These are phyloP conservation scores for Cordia subcordata DNA, from an alignment of 257 asterid species.

Conservation along the genomic window DNA sequence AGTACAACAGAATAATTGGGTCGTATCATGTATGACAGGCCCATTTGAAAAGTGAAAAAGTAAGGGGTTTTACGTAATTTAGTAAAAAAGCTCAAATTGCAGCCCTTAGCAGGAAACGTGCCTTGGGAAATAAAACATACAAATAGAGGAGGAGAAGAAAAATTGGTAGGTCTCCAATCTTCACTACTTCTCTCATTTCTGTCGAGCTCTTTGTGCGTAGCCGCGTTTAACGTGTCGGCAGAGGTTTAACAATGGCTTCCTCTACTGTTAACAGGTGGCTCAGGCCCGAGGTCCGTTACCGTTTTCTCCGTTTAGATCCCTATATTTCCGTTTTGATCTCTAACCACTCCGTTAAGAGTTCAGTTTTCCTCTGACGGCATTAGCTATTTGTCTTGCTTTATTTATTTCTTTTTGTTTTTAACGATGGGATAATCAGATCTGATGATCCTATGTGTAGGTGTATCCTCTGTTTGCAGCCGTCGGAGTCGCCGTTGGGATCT, in stretches of 20 bases:
- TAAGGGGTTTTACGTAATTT: background rate
- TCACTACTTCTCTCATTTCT: constrained; percentile 12
- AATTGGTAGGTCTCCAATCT: background rate
- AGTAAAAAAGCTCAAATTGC: background rate
- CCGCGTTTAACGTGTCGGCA: constrained; percentile 13
- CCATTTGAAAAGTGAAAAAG: too few relatives aligned
- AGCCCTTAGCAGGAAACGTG: background rate
- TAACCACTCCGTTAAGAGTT: background rate
- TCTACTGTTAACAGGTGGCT: constrained; percentile 68
- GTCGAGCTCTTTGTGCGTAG: background rate
- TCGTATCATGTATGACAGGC: too few relatives aligned
- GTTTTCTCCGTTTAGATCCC: constrained; percentile 15
- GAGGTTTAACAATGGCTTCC: constrained; percentile 44
- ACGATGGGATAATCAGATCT: constrained; percentile 27
- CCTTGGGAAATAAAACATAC: background rate
- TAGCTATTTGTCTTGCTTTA: background rate
- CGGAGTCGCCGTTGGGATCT: constrained; percentile 84
- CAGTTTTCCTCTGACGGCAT: background rate
- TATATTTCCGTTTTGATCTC: background rate
- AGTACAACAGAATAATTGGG: too few relatives aligned
- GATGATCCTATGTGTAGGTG: constrained; percentile 34
- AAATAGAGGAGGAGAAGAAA: background rate
- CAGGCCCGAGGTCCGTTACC: constrained; percentile 66
- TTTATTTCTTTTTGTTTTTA: background rate
- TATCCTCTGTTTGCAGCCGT: constrained; percentile 83